Evolutionary conservation across 352 stramenopile genomes (phyloP).

Genomic region (Plasmopara halstedii): DNA sequence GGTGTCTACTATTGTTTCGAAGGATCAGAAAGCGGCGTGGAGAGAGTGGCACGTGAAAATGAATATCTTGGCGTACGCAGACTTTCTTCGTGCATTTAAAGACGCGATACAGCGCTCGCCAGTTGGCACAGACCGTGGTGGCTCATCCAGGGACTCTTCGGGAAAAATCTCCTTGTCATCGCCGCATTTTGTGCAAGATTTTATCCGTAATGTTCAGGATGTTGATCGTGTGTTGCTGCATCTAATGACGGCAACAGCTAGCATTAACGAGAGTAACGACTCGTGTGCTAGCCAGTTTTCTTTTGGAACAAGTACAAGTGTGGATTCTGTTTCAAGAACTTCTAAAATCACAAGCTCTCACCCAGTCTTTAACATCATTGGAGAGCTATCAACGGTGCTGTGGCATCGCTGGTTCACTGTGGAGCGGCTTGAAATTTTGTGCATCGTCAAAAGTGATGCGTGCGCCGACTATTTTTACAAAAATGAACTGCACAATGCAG

Average conservation of each 20-base stretch:
- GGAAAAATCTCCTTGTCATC: slow-evolving; percentile 19
- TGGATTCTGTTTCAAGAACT: slow-evolving; percentile 13
- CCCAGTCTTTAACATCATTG: slow-evolving; percentile 87
- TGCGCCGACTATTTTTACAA: slow-evolving; percentile 63
- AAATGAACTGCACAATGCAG: slow-evolving; percentile 24
- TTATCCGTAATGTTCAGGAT: slow-evolving; percentile 81
- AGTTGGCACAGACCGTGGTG: slow-evolving; percentile 1
- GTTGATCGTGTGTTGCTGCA: slow-evolving; percentile 80
- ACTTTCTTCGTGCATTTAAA: slow-evolving; percentile 81
- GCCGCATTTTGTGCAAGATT: slow-evolving; percentile 60
- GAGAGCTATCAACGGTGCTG: slow-evolving; percentile 74
- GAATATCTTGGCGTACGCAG: slow-evolving; percentile 72
- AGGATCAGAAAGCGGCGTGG: slow-evolving; percentile 40
- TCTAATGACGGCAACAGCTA: slow-evolving; percentile 67
- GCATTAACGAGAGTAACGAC: slow-evolving; percentile 29
- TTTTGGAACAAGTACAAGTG: slow-evolving; percentile 47
- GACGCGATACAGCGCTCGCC: slow-evolving; percentile 35
- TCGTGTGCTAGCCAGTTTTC: slow-evolving; percentile 61
- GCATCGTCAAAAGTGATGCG: slow-evolving; percentile 58
- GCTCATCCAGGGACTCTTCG: background rate
- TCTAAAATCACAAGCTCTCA: slow-evolving; percentile 49
- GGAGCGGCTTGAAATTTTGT: slow-evolving; percentile 79
- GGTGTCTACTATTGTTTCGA: slow-evolving; percentile 22
- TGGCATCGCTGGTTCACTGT: slow-evolving; percentile 89
- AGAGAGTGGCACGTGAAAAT: slow-evolving; percentile 84